These are phyloP conservation scores for Myriosclerotinia curreyana DNA, from an alignment of 2,329 filamentous ascomycete genomes.

Conservation along the genomic window DNA sequence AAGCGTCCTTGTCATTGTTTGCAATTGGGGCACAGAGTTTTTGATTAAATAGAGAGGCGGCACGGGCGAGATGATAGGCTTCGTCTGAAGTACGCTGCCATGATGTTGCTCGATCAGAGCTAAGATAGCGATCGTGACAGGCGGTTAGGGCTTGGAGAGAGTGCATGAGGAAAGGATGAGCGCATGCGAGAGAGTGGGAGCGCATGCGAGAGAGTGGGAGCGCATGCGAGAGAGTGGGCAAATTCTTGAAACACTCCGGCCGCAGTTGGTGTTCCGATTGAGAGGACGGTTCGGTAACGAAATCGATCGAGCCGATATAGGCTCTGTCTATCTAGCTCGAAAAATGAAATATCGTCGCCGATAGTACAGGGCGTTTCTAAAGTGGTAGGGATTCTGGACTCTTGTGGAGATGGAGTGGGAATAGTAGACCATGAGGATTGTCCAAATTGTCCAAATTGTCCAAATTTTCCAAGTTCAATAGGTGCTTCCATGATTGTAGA, in stretches of 20 bases:
- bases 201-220: slow-evolving; percentile 30
- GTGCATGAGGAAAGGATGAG: slow-evolving; percentile 44
- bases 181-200: slow-evolving; percentile 30
- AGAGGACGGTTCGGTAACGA: slow-evolving; percentile 43
- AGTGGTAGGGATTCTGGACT: background rate
- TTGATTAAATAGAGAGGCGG: slow-evolving; percentile 47
- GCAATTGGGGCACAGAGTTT: slow-evolving; percentile 44
- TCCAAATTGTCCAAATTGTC: background rate
- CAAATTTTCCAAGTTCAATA: background rate
- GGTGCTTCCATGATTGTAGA: background rate
- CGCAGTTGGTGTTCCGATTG: slow-evolving; percentile 40
- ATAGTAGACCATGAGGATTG: background rate
- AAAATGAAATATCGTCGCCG: slow-evolving; percentile 7
- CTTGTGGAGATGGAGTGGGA: no score
- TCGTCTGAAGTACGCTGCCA: slow-evolving; percentile 22
- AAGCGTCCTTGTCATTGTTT: slow-evolving; percentile 44
- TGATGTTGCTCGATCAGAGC: slow-evolving; percentile 27
- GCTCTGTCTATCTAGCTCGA: slow-evolving; percentile 24
- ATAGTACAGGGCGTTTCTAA: background rate
- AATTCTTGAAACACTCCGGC: slow-evolving; percentile 41
- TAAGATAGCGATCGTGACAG: slow-evolving; percentile 51
- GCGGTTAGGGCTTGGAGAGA: slow-evolving; percentile 51
- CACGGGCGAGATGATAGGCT: slow-evolving; percentile 48
- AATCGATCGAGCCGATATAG: slow-evolving; percentile 45
- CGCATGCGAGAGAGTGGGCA: slow-evolving; percentile 29